Base-by-base conservation (phyloP, 208 protist genomes). In the Strigomonas galati region DNA sequence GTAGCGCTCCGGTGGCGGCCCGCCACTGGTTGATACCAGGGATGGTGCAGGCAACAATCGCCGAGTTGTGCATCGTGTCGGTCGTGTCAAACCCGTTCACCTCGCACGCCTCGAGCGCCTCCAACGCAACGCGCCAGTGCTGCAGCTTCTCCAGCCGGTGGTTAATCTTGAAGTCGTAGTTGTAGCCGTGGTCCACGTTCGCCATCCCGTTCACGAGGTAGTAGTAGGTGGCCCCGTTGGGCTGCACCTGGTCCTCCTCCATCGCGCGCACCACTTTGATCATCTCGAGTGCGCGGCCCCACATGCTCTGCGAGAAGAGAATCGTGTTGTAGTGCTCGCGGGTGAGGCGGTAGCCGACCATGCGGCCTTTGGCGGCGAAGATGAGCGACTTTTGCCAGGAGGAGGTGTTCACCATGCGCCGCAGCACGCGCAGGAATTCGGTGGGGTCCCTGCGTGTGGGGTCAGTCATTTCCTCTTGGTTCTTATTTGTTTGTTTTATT, bases 131-230 rank as follows among this genome's bases (percentile, higher is more conserved):
- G 4, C 91, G 83, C 88, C 91, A 96, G 76, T 96, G 91, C 72
- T 96, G 91, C 62, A 96, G 74, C 66, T 82, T 84, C 71, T 93
- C 85, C 21, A 96, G 75, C 9, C 87, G 79, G 62, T 82, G 79
- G 69, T 96, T 96, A 31, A 96, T 76, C 65, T 92, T 91, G 62
- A 96, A 96, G 67, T 96, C 91, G 69, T 83, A 93, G 74, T 93
- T 92, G 72, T 88, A 96, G 43, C 91, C 91, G 60, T 96, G 91
- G 44, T 96, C 87, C 15, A 86, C 91, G 74, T 96, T 96, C 44
- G 87, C 87, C 91, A 96, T 96, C 37, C 91, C 91, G 60, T 96
- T 96, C 17, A 87, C 79, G 44, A 96, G 88, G 74, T 96, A 96
- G 71, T 96, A 96, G 72, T 96, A 96, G 9, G 81, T 91, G 17